These are phyloP conservation scores for Phytophthora sansomeana DNA, from an alignment of 352 stramenopile species.

Conservation along the genomic window DNA sequence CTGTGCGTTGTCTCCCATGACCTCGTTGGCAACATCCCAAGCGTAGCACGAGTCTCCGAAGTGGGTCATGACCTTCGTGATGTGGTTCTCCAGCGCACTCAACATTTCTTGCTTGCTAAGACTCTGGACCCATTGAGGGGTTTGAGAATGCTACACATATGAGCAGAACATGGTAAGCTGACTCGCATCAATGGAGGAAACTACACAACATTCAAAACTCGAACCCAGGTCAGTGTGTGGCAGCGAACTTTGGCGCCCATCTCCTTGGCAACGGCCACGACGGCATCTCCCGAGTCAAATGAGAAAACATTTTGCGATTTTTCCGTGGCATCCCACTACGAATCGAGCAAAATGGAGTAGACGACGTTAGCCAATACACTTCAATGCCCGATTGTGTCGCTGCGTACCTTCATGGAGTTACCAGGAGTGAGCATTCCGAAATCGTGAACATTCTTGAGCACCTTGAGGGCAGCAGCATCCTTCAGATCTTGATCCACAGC, in stretches of 20 bases:
- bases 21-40: constrained; percentile 46
- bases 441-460: constrained; percentile 35
- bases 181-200: neutral
- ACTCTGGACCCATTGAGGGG: constrained; percentile 38
- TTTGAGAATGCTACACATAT: constrained; percentile 32
- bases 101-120: constrained; percentile 34
- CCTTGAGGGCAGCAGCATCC: constrained; percentile 26
- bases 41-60: constrained; percentile 43
- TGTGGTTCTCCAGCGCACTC: constrained; percentile 40
- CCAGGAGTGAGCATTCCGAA: constrained; percentile 44
- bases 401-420: constrained; percentile 43
- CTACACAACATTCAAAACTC: neutral
- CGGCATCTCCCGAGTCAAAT: constrained; percentile 23
- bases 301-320: constrained; percentile 25
- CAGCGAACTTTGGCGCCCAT: constrained; percentile 37
- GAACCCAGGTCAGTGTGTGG: constrained; percentile 43
- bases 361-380: neutral
- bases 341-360: neutral
- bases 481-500: constrained; percentile 34
- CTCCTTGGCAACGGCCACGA: constrained; percentile 32
- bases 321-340: constrained; percentile 36
- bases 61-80: constrained; percentile 41
- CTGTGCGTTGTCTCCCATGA: constrained; percentile 38
- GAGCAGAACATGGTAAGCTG: constrained; percentile 4
- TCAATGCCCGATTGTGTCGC: neutral